Evolutionary conservation across 306 rosid species (phyloP).

Genomic region (Glycine tomentella): DNA sequence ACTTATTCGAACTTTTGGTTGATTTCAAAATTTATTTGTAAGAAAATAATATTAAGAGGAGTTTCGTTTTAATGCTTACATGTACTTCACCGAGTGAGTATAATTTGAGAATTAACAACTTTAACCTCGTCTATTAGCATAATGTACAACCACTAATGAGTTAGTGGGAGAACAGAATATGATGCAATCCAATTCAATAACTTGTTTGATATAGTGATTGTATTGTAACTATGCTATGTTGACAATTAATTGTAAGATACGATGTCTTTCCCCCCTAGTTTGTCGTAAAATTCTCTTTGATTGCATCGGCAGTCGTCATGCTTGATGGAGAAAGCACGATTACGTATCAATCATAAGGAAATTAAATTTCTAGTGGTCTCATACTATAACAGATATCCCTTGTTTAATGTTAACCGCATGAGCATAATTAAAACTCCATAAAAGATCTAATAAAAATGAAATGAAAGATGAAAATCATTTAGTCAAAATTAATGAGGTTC

Average conservation of each 20-base stretch:
- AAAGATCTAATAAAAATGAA: too few relatives aligned
- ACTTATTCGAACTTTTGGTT: neutral
- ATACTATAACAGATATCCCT: neutral
- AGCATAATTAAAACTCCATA: too few relatives aligned
- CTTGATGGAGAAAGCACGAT: neutral
- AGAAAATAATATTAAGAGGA: neutral
- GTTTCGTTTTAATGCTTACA: neutral
- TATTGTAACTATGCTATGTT: neutral
- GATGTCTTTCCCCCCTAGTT: neutral
- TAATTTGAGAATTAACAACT: neutral
- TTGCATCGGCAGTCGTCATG: neutral
- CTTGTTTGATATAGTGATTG: neutral
- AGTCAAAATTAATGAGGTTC: too few relatives aligned
- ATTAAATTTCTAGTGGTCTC: neutral
- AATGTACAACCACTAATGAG: neutral
- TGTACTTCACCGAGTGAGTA: neutral
- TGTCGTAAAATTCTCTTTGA: neutral
- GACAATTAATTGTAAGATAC: neutral
- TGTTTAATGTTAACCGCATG: neutral
- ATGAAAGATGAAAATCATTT: too few relatives aligned
- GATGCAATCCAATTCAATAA: constrained; percentile 14
- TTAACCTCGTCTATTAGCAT: neutral
- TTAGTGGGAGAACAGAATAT: neutral
- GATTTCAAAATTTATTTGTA: neutral
- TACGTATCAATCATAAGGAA: neutral